phyloP scores from a whole-genome alignment of 495 filamentous ascomycete species.

The Hypoxylon intermedium region DNA sequence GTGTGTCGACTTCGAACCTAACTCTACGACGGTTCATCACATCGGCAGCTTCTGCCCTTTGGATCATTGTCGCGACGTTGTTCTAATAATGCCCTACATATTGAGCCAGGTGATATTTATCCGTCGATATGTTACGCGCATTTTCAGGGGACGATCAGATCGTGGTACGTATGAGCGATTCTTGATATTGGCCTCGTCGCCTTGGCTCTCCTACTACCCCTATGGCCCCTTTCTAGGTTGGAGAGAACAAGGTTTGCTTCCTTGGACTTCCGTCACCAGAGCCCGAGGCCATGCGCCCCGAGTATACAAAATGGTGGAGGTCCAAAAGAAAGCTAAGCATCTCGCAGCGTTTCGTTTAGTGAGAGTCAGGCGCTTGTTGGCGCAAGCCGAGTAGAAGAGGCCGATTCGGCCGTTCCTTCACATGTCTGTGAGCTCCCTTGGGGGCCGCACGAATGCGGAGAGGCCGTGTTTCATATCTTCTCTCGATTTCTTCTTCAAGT shows the following conservation, averaged over 20 bases:
- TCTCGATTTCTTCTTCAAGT: slow-evolving; percentile 4
- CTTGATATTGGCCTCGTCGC: background rate
- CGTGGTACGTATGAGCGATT: background rate
- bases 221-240: background rate
- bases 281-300: background rate
- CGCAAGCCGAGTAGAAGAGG: background rate
- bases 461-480: slow-evolving; percentile 12
- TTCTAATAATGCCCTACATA: no score
- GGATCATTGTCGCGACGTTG: no score
- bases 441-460: background rate
- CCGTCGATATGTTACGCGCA: background rate
- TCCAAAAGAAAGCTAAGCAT: background rate
- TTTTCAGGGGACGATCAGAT: background rate
- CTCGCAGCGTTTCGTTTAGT: background rate
- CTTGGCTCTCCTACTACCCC: background rate
- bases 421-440: background rate
- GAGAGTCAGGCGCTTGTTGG: background rate
- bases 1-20: slow-evolving; percentile 8
- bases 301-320: background rate
- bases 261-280: slow-evolving; percentile 1
- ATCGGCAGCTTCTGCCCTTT: no score
- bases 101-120: no score
- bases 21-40: no score
- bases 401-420: slow-evolving; percentile 4
- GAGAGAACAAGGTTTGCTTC: slow-evolving; percentile 2